These are phyloP conservation scores for Micractinium conductrix DNA, from an alignment of 139 green algal genomes.

Conservation along the genomic window DNA sequence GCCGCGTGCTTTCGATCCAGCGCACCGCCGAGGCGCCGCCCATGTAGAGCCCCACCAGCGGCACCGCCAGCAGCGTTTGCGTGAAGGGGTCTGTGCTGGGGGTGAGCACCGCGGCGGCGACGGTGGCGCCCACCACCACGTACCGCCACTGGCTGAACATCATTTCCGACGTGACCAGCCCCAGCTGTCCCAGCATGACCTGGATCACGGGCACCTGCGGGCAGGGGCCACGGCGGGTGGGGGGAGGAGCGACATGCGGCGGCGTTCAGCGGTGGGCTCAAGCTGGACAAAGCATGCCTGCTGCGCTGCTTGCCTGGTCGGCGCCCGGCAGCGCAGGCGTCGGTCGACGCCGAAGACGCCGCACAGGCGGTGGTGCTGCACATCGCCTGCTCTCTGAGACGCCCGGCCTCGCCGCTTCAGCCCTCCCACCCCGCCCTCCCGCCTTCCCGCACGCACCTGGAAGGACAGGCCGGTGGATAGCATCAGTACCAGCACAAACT, in stretches of 20 bases:
- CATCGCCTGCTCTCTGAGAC: no score
- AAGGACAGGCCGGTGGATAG: conserved; percentile 96
- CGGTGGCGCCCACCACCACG: conserved; percentile 94
- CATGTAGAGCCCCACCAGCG: conserved; percentile 95
- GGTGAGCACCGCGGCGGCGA: conserved; percentile 96
- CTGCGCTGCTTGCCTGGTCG: no score
- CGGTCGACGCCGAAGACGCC: no score
- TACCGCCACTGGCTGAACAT: conserved; percentile 98
- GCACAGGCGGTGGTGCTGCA: no score
- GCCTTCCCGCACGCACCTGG: conserved; percentile 80
- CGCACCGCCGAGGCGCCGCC: conserved; percentile 87
- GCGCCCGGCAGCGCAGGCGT: no score
- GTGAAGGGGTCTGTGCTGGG: conserved; percentile 99
- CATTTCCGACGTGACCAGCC: conserved; percentile 86
- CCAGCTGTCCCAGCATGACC: conserved; percentile 93
- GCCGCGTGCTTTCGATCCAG: no score
- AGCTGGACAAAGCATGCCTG: no score
- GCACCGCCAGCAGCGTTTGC: conserved; percentile 93
- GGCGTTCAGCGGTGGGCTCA: no score
- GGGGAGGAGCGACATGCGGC: background rate
- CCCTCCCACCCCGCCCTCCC: no score
- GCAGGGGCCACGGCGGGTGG: background rate
- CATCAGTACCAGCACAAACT: conserved; percentile 99
- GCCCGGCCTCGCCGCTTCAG: no score
- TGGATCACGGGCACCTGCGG: conserved; percentile 97